These are phyloP conservation scores for Cordia subcordata DNA, from an alignment of 257 asterid genomes.

Conservation along the genomic window DNA sequence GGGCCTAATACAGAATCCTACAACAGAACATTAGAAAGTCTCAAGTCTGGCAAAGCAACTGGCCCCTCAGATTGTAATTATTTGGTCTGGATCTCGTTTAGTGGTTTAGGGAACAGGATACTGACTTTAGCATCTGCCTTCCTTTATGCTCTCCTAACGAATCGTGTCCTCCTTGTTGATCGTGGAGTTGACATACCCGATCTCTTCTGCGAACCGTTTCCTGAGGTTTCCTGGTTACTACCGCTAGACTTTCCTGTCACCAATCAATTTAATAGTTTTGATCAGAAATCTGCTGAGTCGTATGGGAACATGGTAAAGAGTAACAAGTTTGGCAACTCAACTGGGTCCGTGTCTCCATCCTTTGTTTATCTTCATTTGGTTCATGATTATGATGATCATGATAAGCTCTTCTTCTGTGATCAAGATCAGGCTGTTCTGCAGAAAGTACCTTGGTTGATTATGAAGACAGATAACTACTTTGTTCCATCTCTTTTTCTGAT, in stretches of 20 bases:
- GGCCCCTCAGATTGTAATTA: constrained; percentile 51
- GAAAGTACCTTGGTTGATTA: constrained; percentile 51
- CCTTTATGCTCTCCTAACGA: constrained; percentile 77
- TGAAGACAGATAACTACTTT: constrained; percentile 62
- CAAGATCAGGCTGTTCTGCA: constrained; percentile 46
- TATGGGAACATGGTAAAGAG: constrained; percentile 52
- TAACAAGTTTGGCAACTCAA: too few relatives aligned
- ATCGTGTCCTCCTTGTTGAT: constrained; percentile 75
- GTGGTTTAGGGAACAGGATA: constrained; percentile 76
- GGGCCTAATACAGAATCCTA: constrained; percentile 63
- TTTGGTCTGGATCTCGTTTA: constrained; percentile 60
- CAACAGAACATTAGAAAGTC: constrained; percentile 40
- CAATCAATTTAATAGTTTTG: constrained; percentile 28
- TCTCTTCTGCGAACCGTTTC: constrained; percentile 89
- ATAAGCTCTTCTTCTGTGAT: constrained; percentile 64
- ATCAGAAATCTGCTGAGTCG: constrained; percentile 42
- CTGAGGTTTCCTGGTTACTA: constrained; percentile 67
- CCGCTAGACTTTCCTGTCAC: constrained; percentile 58
- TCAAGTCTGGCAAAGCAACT: constrained; percentile 34
- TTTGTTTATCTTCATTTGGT: constrained; percentile 60
- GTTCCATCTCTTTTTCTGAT: constrained; percentile 63
- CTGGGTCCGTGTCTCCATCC: constrained; percentile 15
- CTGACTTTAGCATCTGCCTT: constrained; percentile 66
- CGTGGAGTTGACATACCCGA: constrained; percentile 49
- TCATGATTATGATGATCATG: constrained; percentile 55